These are phyloP conservation scores for Ceratobasidium sp. DNA, from an alignment of 1,284 basidiomycete species.

Conservation along the genomic window DNA sequence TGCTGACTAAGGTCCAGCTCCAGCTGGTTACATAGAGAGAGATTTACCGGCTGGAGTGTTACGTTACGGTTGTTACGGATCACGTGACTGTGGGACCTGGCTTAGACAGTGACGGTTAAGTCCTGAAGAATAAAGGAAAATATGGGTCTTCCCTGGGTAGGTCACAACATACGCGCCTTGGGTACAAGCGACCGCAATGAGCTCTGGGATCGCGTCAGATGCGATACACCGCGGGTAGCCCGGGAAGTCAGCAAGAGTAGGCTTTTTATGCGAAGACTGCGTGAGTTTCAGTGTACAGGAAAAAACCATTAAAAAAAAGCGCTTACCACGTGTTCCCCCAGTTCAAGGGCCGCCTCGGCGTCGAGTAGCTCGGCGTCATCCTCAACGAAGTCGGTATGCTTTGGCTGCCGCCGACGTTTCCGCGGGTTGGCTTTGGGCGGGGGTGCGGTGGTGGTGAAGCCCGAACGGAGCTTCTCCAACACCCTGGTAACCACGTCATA, in stretches of 20 bases:
- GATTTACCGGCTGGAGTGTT: no score
- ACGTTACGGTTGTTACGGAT: no score
- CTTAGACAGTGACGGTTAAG: no score
- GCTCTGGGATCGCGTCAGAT: conserved; percentile 1
- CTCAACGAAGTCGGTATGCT: background rate
- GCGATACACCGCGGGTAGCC: conserved; percentile 3
- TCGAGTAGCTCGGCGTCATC: conserved; percentile 1
- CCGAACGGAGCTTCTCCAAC: no score
- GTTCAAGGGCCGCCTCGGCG: background rate
- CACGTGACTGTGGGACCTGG: no score
- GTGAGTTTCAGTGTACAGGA: background rate
- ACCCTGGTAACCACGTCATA: no score
- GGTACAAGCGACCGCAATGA: background rate
- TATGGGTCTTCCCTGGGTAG: no score
- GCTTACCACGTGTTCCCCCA: conserved; percentile 8
- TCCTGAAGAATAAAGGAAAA: no score
- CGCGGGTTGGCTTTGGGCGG: background rate
- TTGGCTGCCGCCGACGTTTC: background rate
- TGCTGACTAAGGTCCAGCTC: no score
- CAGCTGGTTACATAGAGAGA: no score
- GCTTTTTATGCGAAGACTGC: background rate
- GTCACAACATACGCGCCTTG: conserved; percentile 15
- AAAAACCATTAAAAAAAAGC: background rate
- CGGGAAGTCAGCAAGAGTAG: conserved; percentile 4
- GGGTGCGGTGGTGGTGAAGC: background rate